Base-by-base conservation (phyloP, 768 basidiomycete species). In the Podaxis sp. region DNA sequence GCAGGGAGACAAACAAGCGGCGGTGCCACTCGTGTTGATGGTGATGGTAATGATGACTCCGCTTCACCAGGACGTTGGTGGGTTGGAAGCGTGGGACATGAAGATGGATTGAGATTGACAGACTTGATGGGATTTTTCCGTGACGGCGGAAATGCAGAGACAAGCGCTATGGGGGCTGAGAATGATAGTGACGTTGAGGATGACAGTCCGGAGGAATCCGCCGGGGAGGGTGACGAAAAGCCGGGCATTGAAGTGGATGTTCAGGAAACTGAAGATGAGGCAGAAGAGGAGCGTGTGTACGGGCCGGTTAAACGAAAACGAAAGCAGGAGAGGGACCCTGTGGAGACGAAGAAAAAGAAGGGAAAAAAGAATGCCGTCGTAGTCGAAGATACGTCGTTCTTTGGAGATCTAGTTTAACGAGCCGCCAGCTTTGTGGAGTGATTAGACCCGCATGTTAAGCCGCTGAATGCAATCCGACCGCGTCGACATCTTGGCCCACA, bases 31-130 rank as follows among this genome's bases (percentile, higher is more conserved):
- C 63, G 64, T 8, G 62, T 66, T 13, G 63, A 68, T 12, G 65
- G 72, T 15, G 65, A 67, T 36, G 70, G 69, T 17, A 67, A 69
- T 1, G 65, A 66, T 17, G 64, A 68, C 51, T 59, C 33, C 17
- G 42, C 61, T 40, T 44, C 56, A 57, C 60, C 66, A 53, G 66
- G 71, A 63, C 82, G 83, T 22, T 88, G 87, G 77, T 97, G 95
- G 93, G 83, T 95, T n/a, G 96, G 89, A 22, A 96, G 94, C 72
- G 92, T 87, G 26, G 93, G 93, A 33, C 95, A 98, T 67, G 96
- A 98, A 65, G 92, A 96, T 61, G 80, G 84, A 7, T 70, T 97
- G 66, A 89, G 88, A 70, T 76, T 98, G 76, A 96, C 94, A 28
- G 90, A 96, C 74, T 78, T 98, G 54, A 86, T 82, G 68, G 88